Percentiles rank a stretch among this genome's conserved stretches.
These are phyloP conservation scores for Fusarium marasasianum DNA, from an alignment of 2,329 filamentous ascomycete species.

Conservation along the genomic window DNA sequence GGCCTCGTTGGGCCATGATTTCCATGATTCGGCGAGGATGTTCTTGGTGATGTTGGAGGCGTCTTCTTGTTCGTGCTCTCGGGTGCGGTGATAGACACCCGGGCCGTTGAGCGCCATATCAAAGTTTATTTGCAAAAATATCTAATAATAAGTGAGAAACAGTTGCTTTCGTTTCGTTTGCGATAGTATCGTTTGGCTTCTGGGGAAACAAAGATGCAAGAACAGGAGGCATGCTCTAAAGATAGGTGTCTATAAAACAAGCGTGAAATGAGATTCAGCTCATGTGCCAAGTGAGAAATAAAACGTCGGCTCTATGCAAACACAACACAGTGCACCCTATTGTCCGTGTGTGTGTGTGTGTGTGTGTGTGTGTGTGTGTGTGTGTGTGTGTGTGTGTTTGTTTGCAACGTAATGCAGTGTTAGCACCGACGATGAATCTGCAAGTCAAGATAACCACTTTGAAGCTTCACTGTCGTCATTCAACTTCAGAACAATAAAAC, in stretches of 20 bases:
- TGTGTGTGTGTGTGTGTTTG: not conserved
- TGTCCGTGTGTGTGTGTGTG: not conserved
- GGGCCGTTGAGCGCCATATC: constrained; percentile 43
- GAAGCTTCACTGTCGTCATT: not conserved
- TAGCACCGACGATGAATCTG: not conserved
- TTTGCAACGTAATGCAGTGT: not conserved
- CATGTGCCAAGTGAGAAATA: not conserved
- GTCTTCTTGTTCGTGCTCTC: constrained; percentile 43
- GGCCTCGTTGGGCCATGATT: constrained; percentile 59
- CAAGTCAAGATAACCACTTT: not conserved
- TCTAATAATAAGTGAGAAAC: not conserved
- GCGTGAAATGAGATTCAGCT: not conserved
- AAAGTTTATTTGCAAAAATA: not conserved
- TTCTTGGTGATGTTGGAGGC: constrained; percentile 38
- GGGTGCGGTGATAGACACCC: constrained; percentile 42
- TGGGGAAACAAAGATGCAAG: not conserved
- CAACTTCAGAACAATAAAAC: not conserved
- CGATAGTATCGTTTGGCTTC: not conserved
- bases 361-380: too few relatives aligned
- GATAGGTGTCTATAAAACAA: not conserved
- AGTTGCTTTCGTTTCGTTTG: not conserved
- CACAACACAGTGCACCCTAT: not conserved
- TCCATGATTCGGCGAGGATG: constrained; percentile 47
- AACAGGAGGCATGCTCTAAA: not conserved
- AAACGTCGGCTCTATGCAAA: not conserved